Conservation (phyloP, 176 grass and related monocot genomes). For the Phoenix dactylifera region DNA sequence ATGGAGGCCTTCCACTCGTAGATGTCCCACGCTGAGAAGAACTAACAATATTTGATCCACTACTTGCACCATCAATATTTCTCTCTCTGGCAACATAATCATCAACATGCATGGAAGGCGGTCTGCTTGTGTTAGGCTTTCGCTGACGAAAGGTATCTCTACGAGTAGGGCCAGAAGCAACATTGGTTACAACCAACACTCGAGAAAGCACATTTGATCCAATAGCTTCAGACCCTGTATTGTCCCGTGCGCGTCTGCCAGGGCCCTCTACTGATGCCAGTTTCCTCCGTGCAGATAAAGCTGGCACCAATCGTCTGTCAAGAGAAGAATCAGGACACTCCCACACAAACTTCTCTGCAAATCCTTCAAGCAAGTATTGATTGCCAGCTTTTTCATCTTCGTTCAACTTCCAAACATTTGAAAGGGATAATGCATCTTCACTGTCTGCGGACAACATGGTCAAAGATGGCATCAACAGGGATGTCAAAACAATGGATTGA, state of each 20-base stretch:
- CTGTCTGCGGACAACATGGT: constrained; percentile 16
- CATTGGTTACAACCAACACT: constrained; percentile 43
- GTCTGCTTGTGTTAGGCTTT: constrained; percentile 95
- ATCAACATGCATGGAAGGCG: constrained; percentile 99
- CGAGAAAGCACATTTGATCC: constrained; percentile 40
- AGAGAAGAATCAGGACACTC: constrained; percentile 90
- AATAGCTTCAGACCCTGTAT: constrained; percentile 47
- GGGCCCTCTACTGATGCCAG: constrained; percentile 45
- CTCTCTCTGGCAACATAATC: constrained; percentile 99
- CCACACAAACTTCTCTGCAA: constrained; percentile 66
- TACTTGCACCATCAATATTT: constrained; percentile 92
- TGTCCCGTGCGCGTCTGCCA: constrained; percentile 53
- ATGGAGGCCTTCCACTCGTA: constrained; percentile 78
- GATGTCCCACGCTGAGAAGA: constrained; percentile 52
- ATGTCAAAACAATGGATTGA: constrained; percentile 51
- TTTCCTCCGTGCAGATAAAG: constrained; percentile 59
- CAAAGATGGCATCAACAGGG: constrained; percentile 54
- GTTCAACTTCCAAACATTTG: constrained; percentile 70
- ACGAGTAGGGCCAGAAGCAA: constrained; percentile 52
- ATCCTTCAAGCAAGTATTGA: constrained; percentile 35
- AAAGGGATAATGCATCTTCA: constrained; percentile 44
- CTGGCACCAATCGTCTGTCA: constrained; percentile 36
- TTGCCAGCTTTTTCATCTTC: constrained; percentile 32
- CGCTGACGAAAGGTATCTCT: constrained; percentile 94
- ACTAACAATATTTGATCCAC: constrained; percentile 63